These are phyloP conservation scores for Pseudomonodictys pantanalensis DNA, from an alignment of 495 filamentous ascomycete genomes.

Conservation along the genomic window DNA sequence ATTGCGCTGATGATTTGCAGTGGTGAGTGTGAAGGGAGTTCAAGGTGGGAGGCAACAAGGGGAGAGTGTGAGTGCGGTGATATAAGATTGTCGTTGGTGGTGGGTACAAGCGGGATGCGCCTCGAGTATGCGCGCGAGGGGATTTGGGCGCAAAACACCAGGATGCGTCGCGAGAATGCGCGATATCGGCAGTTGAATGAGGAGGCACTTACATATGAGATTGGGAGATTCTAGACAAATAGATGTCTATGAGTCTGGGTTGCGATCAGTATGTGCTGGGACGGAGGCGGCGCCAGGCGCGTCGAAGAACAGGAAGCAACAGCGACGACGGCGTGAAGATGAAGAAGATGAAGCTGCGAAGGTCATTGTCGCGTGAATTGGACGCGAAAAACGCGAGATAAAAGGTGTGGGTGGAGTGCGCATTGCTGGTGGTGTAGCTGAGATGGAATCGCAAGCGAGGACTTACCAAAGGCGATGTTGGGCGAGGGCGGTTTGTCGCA, in stretches of 20 bases:
- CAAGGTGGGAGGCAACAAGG: not conserved
- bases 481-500: not conserved
- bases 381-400: not conserved
- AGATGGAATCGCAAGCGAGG: not conserved
- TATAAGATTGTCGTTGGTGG: not conserved
- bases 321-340: conserved; percentile 6
- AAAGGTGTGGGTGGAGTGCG: not conserved
- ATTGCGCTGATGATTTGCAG: not conserved
- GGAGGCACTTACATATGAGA: not conserved
- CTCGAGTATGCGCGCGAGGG: not conserved
- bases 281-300: not conserved
- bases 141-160: not conserved
- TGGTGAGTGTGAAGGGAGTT: not conserved
- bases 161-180: not conserved
- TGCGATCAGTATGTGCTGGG: not conserved
- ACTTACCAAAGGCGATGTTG: not conserved
- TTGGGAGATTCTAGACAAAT: not conserved
- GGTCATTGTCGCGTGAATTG: not conserved
- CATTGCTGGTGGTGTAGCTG: not conserved
- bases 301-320: not conserved
- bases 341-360: conserved; percentile 1
- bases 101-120: not conserved
- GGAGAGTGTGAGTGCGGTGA: not conserved
- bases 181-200: not conserved
- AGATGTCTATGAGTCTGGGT: not conserved